Percentiles rank a stretch among this genome's conserved stretches.
These are phyloP conservation scores for Cercospora sojina DNA, from an alignment of 2,329 filamentous ascomycete genomes.

Conservation along the genomic window DNA sequence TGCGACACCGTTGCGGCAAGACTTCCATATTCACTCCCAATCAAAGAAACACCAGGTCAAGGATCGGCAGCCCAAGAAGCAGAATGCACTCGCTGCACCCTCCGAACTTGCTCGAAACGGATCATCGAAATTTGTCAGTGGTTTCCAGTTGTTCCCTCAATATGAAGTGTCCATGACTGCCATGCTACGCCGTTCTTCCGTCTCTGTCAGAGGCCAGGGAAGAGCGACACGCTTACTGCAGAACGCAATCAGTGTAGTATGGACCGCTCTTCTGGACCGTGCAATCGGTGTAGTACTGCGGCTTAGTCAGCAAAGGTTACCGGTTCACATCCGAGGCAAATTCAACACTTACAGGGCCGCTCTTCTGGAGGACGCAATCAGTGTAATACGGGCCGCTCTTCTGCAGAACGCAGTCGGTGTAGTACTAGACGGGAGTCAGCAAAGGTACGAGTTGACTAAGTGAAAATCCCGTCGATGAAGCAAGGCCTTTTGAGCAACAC, in stretches of 20 bases:
- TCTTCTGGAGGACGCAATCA: not conserved
- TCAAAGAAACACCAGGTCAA: not conserved
- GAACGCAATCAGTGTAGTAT: not conserved
- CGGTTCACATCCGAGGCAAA: too few relatives aligned
- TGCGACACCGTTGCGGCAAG: not conserved
- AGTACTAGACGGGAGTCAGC: not conserved
- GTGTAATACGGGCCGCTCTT: not conserved
- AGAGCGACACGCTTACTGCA: constrained; percentile 1
- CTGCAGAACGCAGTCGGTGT: not conserved
- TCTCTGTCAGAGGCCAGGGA: not conserved
- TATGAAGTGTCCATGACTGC: not conserved
- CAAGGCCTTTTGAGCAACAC: not conserved
- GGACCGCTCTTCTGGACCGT: not conserved
- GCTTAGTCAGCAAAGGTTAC: not conserved
- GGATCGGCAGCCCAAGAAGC: not conserved
- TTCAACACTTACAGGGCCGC: not conserved
- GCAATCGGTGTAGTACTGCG: not conserved
- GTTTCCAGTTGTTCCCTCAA: not conserved
- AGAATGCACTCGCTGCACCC: not conserved
- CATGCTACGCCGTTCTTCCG: not conserved
- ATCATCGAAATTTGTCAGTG: not conserved
- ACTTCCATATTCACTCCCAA: not conserved
- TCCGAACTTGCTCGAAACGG: not conserved
- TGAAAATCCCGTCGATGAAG: not conserved
- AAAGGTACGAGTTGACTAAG: not conserved